These are phyloP conservation scores for Ampelomyces quisqualis DNA, from an alignment of 2,329 filamentous ascomycete species.

Conservation along the genomic window DNA sequence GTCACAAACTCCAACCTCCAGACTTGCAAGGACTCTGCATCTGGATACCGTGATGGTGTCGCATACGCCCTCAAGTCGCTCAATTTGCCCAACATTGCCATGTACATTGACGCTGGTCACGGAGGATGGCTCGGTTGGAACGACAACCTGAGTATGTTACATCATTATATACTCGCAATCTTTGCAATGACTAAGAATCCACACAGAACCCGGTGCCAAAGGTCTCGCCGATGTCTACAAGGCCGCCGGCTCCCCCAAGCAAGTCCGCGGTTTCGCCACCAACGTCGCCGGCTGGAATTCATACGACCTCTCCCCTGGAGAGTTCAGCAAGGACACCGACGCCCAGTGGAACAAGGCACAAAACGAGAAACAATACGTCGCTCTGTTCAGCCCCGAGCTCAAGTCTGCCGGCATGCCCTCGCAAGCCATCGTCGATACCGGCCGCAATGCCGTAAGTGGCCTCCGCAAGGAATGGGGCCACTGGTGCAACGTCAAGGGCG, in stretches of 20 bases:
- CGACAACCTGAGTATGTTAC: conserved; percentile 54
- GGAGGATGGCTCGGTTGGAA: conserved; percentile 67
- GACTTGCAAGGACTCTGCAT: conserved; percentile 58
- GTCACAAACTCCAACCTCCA: conserved; percentile 60
- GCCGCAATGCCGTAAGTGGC: conserved; percentile 57
- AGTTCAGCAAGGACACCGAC: conserved; percentile 39
- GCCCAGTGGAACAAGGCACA: conserved; percentile 46
- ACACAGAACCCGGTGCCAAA: conserved; percentile 50
- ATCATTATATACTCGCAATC: background rate
- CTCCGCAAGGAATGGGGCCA: conserved; percentile 60
- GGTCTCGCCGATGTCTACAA: conserved; percentile 54
- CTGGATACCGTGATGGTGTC: conserved; percentile 59
- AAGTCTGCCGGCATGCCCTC: conserved; percentile 51
- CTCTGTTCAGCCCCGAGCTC: conserved; percentile 54
- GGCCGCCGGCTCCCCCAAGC: conserved; percentile 50
- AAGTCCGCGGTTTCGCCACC: conserved; percentile 56
- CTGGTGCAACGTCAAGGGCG: conserved; percentile 68
- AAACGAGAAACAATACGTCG: conserved; percentile 58
- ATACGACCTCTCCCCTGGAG: conserved; percentile 48
- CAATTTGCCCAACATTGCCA: conserved; percentile 63
- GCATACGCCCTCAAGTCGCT: conserved; percentile 60
- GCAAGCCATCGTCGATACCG: conserved; percentile 58
- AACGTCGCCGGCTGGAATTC: conserved; percentile 63
- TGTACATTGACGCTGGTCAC: conserved; percentile 67
- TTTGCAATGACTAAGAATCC: conserved; percentile 7